phyloP scores from a whole-genome alignment of 1,139 yeast genomes.

The Zygoascus sp. region DNA sequence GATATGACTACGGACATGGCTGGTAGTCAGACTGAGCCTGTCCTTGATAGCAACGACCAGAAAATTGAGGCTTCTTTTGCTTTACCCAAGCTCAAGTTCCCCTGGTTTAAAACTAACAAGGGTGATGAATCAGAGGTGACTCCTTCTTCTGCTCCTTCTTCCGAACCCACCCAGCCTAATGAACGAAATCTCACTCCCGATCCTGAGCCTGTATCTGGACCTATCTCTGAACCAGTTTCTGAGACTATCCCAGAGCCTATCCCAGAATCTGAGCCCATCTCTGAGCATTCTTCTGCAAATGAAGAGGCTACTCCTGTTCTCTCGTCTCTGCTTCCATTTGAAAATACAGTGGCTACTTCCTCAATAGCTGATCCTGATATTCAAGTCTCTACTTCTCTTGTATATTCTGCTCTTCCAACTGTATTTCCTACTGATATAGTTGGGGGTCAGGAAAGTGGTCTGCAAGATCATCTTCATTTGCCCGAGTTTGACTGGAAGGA shows the following conservation, averaged over 20 bases:
- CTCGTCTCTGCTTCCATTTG: not conserved
- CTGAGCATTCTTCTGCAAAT: not conserved
- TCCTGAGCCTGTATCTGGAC: not conserved
- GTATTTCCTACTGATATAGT: not conserved
- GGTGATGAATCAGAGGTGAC: not conserved
- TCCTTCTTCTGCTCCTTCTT: not conserved
- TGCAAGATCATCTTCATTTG: not conserved
- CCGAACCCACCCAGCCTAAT: not conserved
- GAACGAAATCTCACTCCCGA: not conserved
- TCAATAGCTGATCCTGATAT: not conserved
- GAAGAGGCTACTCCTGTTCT: too few species aligned
- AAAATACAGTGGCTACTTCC: not conserved
- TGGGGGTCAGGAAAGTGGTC: not conserved
- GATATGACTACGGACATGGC: not conserved
- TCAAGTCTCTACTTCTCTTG: not conserved
- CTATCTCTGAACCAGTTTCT: not conserved
- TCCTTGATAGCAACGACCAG: not conserved
- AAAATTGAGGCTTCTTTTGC: constrained; percentile 6
- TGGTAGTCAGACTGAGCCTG: not conserved
- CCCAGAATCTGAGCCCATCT: not conserved
- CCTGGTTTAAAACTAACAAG: constrained; percentile 8
- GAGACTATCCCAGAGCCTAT: not conserved
- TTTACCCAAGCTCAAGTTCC: constrained; percentile 11
- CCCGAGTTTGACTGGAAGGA: not conserved
- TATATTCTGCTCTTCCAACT: not conserved